Evolutionary conservation across 331 rosid genomes (phyloP).

Genomic region (Pyrus hybrid): DNA sequence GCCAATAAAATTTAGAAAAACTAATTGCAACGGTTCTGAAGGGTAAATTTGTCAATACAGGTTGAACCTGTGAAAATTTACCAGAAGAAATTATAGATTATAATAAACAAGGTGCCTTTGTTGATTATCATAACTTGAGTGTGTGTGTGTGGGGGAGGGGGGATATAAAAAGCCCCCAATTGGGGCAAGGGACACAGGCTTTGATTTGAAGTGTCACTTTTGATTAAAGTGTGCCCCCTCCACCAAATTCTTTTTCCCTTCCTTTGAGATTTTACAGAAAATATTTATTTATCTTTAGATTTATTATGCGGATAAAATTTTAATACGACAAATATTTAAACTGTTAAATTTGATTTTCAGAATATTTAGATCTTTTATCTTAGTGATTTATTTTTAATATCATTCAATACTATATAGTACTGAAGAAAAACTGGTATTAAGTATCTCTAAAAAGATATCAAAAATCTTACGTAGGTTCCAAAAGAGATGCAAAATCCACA

Average conservation of each 20-base stretch:
- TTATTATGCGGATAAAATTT: neutral
- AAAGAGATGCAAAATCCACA: no score
- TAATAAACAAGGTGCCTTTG: slow-evolving; percentile 9
- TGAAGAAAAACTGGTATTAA: no score
- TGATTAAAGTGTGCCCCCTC: slow-evolving; percentile 13
- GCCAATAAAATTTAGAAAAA: neutral
- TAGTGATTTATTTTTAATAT: no score
- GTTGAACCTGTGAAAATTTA: no score
- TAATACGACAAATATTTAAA: neutral
- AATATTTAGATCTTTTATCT: no score
- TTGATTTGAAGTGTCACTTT: slow-evolving; percentile 47
- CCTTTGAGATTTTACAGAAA: neutral
- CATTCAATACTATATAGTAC: no score
- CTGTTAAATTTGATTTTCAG: neutral
- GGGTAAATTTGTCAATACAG: slow-evolving; percentile 15
- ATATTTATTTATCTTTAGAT: neutral
- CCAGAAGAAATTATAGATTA: neutral
- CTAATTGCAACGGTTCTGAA: slow-evolving; percentile 19
- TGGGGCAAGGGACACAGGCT: slow-evolving; percentile 20
- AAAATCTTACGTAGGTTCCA: no score
- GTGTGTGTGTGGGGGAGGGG: slow-evolving; percentile 15
- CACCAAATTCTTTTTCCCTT: slow-evolving; percentile 14
- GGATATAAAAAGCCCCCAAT: slow-evolving; percentile 24
- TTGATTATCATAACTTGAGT: slow-evolving; percentile 17
- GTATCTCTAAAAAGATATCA: no score